A percentile compares a stretch with the other conserved stretches of the same genome.
phyloP scores from a whole-genome alignment of 2,329 filamentous ascomycete genomes.

The Epichloe coenophiala region DNA sequence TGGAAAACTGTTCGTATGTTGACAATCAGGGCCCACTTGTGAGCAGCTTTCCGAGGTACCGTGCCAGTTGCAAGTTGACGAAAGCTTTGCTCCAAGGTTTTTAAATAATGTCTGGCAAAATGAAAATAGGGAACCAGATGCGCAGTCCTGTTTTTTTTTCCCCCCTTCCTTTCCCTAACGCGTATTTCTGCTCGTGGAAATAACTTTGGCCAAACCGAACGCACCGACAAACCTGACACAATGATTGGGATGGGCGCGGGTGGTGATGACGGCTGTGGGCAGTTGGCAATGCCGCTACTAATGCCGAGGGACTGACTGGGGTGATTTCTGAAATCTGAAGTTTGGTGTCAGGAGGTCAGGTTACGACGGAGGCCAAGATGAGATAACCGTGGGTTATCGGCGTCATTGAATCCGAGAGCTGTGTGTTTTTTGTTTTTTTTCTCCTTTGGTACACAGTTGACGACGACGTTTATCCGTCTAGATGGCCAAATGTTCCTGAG shows the following conservation, averaged over 20 bases:
- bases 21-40: neutral
- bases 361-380: slow-evolving; percentile 38
- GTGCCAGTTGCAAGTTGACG: neutral
- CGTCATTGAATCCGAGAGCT: slow-evolving; percentile 31
- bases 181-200: neutral
- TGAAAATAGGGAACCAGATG: neutral
- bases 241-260: neutral
- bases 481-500: neutral
- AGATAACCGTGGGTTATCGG: slow-evolving; percentile 46
- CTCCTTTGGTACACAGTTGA: neutral
- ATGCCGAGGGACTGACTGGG: neutral
- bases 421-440: neutral
- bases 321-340: neutral
- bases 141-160: neutral
- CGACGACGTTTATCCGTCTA: neutral
- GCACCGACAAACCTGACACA: slow-evolving; percentile 2
- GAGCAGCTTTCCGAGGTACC: neutral
- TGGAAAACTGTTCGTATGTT: neutral
- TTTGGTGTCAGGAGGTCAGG: slow-evolving; percentile 21
- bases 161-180: neutral
- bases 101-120: neutral
- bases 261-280: neutral
- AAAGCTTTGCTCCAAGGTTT: neutral
- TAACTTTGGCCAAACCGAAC: slow-evolving; percentile 4
- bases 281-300: neutral